Evolutionary conservation across 345 rosid species (phyloP).

Genomic region (Luvunga scandens): DNA sequence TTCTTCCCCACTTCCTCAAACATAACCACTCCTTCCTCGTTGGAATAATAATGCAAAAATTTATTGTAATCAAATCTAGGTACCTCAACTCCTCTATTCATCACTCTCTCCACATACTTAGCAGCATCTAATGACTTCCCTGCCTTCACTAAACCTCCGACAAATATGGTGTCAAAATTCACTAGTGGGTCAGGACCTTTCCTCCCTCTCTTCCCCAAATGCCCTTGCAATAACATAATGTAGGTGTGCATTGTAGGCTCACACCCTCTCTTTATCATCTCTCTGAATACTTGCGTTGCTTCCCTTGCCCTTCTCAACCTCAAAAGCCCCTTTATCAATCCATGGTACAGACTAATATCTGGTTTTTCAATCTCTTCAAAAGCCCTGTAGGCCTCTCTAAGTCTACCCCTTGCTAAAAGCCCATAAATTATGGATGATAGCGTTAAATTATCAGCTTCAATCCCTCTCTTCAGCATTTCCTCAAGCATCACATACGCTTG

Average conservation of each 20-base stretch:
- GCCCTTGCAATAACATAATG: slow-evolving; percentile 81
- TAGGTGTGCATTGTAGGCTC: slow-evolving; percentile 95
- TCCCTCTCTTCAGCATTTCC: slow-evolving; percentile 70
- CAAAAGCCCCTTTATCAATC: slow-evolving; percentile 67
- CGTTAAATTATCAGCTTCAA: slow-evolving; percentile 43
- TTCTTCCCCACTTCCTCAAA: slow-evolving; percentile 67
- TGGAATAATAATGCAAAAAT: slow-evolving; percentile 76
- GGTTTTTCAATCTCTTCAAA: slow-evolving; percentile 44
- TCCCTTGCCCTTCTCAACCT: slow-evolving; percentile 58
- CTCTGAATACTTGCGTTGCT: slow-evolving; percentile 74
- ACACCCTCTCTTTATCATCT: slow-evolving; percentile 73
- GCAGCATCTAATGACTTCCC: slow-evolving; percentile 71
- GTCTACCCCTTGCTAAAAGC: slow-evolving; percentile 48
- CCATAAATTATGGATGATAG: slow-evolving; percentile 54
- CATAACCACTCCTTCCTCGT: slow-evolving; percentile 69
- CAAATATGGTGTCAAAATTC: slow-evolving; percentile 81
- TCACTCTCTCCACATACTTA: slow-evolving; percentile 69
- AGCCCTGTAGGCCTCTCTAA: slow-evolving; percentile 48
- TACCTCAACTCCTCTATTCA: slow-evolving; percentile 70
- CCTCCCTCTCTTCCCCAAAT: slow-evolving; percentile 86
- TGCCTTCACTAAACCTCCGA: slow-evolving; percentile 89
- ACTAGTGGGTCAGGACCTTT: slow-evolving; percentile 66
- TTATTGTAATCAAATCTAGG: slow-evolving; percentile 82
- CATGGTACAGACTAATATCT: slow-evolving; percentile 67
- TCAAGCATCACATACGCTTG: slow-evolving; percentile 48